phyloP scores from a whole-genome alignment of 1,284 basidiomycete species.

The Ceratobasidium sp. region DNA sequence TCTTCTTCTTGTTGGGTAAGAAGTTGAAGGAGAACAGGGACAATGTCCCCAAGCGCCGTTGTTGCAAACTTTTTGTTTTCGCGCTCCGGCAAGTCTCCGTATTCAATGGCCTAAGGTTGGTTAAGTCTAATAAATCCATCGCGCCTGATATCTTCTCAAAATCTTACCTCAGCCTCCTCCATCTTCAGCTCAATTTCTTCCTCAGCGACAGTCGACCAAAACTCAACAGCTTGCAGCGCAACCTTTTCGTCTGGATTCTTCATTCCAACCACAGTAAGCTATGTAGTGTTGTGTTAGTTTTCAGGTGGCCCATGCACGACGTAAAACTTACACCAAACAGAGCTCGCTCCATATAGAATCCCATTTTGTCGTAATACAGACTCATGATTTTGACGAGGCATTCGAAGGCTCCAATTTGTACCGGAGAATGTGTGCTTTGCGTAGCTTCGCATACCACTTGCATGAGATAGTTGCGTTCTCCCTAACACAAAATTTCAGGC shows the following conservation, averaged over 20 bases:
- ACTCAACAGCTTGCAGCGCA: slow-evolving; percentile 96
- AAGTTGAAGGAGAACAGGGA: slow-evolving; percentile 90
- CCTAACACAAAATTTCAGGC: slow-evolving; percentile 61
- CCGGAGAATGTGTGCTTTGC: slow-evolving; percentile 79
- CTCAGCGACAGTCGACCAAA: slow-evolving; percentile 99
- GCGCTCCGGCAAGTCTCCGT: slow-evolving; percentile 88
- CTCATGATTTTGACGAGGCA: slow-evolving; percentile 97
- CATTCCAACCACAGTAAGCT: slow-evolving; percentile 99
- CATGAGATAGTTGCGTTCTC: slow-evolving; percentile 99
- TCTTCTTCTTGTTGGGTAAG: slow-evolving; percentile 96
- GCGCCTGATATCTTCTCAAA: slow-evolving; percentile 40
- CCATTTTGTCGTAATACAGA: slow-evolving; percentile 99
- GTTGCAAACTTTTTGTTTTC: slow-evolving; percentile 94
- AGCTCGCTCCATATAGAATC: slow-evolving; percentile 99
- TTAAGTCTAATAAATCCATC: slow-evolving; percentile 26
- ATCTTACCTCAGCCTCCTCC: slow-evolving; percentile 85
- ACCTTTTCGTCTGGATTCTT: slow-evolving; percentile 91
- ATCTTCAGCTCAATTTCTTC: slow-evolving; percentile 95
- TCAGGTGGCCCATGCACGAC: slow-evolving; percentile 29
- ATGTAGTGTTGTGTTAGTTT: slow-evolving; percentile 46
- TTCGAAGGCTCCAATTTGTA: slow-evolving; percentile 94
- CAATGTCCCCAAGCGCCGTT: slow-evolving; percentile 92
- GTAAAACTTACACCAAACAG: slow-evolving; percentile 84
- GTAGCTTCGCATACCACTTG: slow-evolving; percentile 99
- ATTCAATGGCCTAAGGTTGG: slow-evolving; percentile 77